Evolutionary conservation across 768 basidiomycete species (phyloP).

Genomic region (Saitozyma podzolica): DNA sequence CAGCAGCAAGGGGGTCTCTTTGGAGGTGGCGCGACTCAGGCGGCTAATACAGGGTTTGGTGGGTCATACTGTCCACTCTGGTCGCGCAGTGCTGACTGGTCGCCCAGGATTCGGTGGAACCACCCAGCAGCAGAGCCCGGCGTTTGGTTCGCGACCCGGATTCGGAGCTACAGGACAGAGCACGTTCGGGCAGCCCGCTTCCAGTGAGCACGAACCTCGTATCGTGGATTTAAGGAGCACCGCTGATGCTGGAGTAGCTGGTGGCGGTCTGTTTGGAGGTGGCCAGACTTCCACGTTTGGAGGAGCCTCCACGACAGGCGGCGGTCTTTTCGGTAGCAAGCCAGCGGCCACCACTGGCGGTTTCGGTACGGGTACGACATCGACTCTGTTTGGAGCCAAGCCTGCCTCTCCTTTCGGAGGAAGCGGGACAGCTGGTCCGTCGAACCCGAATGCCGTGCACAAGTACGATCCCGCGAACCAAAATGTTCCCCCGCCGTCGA

Average conservation of each 20-base stretch:
- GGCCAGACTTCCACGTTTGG: constrained; percentile 32
- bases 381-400: constrained; percentile 26
- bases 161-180: constrained; percentile 57
- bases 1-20: constrained; percentile 29
- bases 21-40: constrained; percentile 16
- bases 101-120: constrained; percentile 55
- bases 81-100: not conserved
- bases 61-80: not conserved
- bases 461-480: constrained; percentile 31
- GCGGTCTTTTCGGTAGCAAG: constrained; percentile 53
- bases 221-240: too few species aligned
- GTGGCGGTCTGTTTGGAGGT: constrained; percentile 36
- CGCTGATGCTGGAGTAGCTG: constrained; percentile 10
- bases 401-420: constrained; percentile 28
- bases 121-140: constrained; percentile 57
- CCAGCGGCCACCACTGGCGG: constrained; percentile 54
- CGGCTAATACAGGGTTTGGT: constrained; percentile 19
- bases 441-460: constrained; percentile 18
- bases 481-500: constrained; percentile 61
- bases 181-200: constrained; percentile 62
- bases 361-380: constrained; percentile 56
- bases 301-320: constrained; percentile 8
- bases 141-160: constrained; percentile 55
- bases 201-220: constrained; percentile 9
- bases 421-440: not conserved